Evolutionary conservation across 139 green algal species (phyloP).

Genomic region (Volvox africanus): DNA sequence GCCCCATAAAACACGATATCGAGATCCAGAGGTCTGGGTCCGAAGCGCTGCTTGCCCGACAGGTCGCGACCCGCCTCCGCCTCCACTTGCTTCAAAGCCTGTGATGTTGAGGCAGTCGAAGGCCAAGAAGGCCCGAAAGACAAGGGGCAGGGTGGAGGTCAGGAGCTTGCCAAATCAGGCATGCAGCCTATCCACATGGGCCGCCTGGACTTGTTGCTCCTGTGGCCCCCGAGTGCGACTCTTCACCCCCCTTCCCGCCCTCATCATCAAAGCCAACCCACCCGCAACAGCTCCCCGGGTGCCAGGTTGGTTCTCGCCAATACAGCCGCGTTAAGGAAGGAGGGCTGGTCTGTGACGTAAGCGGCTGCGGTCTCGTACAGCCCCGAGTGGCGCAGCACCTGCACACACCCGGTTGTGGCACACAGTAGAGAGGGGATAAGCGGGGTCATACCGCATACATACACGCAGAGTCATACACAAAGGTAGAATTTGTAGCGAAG

Average conservation of each 20-base stretch:
- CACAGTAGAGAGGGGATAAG: too few species aligned
- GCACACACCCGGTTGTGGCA: neutral
- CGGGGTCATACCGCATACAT: too few species aligned
- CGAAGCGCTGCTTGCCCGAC: constrained; percentile 69
- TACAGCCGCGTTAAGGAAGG: constrained; percentile 92
- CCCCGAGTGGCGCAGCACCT: constrained; percentile 76
- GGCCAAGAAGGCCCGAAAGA: too few species aligned
- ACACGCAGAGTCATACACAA: too few species aligned
- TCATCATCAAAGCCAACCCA: neutral
- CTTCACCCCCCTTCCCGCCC: too few species aligned
- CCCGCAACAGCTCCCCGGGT: constrained; percentile 70
- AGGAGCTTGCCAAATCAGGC: too few species aligned
- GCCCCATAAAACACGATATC: constrained; percentile 95
- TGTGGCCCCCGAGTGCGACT: too few species aligned
- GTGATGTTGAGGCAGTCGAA: neutral
- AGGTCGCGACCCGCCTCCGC: constrained; percentile 73
- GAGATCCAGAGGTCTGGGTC: constrained; percentile 94
- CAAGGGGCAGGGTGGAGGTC: too few species aligned
- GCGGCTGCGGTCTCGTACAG: constrained; percentile 91
- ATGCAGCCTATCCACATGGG: too few species aligned
- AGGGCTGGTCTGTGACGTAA: constrained; percentile 88
- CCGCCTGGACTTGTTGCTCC: too few species aligned
- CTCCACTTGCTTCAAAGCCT: constrained; percentile 85
- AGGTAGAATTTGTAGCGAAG: too few species aligned
- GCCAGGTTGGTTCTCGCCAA: constrained; percentile 72